Evolutionary conservation across 106 monocot species (phyloP).

Genomic region (Acorus calamus): DNA sequence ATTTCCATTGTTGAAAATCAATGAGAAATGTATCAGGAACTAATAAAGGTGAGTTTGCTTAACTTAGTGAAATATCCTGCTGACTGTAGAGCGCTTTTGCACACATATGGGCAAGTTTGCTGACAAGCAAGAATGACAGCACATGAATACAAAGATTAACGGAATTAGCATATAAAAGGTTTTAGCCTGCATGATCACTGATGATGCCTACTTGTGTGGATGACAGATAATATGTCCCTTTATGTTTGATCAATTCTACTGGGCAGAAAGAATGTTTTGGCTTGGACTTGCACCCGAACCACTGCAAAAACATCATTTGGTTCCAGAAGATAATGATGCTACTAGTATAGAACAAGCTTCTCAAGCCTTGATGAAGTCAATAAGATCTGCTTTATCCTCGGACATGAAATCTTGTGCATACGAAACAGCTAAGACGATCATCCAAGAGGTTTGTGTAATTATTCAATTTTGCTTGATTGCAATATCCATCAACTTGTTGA

Average conservation of each 20-base stretch:
- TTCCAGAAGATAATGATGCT: constrained; percentile 46
- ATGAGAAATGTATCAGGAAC: too few species aligned
- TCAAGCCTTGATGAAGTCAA: constrained; percentile 29
- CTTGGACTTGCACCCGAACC: constrained; percentile 71
- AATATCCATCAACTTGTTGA: too few species aligned
- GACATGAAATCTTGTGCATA: constrained; percentile 47
- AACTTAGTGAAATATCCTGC: too few species aligned
- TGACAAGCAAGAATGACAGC: too few species aligned
- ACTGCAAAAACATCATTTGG: constrained; percentile 39
- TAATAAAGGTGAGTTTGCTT: too few species aligned
- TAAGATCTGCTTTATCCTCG: constrained; percentile 42
- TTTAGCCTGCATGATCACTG: too few species aligned
- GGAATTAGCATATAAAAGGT: too few species aligned
- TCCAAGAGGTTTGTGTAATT: constrained; percentile 39
- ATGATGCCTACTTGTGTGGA: neutral
- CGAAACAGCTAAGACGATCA: constrained; percentile 42
- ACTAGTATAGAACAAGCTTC: constrained; percentile 34
- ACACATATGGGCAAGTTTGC: too few species aligned
- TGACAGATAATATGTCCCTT: constrained; percentile 84
- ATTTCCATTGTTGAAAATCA: too few species aligned
- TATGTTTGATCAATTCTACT: constrained; percentile 88
- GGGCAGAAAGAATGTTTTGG: constrained; percentile 93
- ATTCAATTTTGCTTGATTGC: too few species aligned
- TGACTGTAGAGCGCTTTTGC: too few species aligned
- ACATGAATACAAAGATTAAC: neutral